A percentile compares a stretch with the other conserved stretches of the same genome.
Conservation (phyloP, 306 rosid genomes). For the Pueraria montana region DNA sequence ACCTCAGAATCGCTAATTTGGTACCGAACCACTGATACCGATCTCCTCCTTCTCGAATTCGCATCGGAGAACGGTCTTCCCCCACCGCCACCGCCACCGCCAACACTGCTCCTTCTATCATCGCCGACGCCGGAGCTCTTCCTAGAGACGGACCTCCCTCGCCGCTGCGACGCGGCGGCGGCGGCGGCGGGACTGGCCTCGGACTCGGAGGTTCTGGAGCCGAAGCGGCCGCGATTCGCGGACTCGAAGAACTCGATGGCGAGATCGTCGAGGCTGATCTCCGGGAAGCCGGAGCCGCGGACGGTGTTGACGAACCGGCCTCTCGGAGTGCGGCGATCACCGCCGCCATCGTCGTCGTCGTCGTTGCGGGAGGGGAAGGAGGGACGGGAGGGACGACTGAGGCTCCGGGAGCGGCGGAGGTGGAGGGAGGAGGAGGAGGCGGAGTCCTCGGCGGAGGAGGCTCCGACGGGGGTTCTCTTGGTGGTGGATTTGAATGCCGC, state of each 20-base stretch:
- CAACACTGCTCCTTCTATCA: conserved; percentile 57
- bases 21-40: conserved; percentile 86
- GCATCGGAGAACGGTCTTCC: conserved; percentile 65
- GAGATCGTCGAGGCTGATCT: conserved; percentile 94
- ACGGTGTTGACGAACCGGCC: conserved; percentile 87
- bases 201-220: conserved; percentile 53
- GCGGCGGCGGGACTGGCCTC: conserved; percentile 54
- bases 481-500: conserved; percentile 97
- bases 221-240: conserved; percentile 67
- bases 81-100: conserved; percentile 49
- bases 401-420: conserved; percentile 93
- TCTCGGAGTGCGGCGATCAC: conserved; percentile 54
- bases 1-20: conserved; percentile 98
- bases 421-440: conserved; percentile 62
- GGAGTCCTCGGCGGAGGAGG: conserved; percentile 59
- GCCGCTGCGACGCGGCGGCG: conserved; percentile 58
- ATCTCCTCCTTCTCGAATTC: conserved; percentile 76
- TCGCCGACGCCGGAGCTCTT: conserved; percentile 58
- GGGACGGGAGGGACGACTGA: conserved; percentile 75
- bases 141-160: conserved; percentile 97
- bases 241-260: conserved; percentile 90
- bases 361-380: conserved; percentile 53
- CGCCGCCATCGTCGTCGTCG: conserved; percentile 19
- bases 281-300: conserved; percentile 91
- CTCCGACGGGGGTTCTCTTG: conserved; percentile 74